Base-by-base conservation (phyloP, 345 rosid species). In the Hevea brasiliensis region DNA sequence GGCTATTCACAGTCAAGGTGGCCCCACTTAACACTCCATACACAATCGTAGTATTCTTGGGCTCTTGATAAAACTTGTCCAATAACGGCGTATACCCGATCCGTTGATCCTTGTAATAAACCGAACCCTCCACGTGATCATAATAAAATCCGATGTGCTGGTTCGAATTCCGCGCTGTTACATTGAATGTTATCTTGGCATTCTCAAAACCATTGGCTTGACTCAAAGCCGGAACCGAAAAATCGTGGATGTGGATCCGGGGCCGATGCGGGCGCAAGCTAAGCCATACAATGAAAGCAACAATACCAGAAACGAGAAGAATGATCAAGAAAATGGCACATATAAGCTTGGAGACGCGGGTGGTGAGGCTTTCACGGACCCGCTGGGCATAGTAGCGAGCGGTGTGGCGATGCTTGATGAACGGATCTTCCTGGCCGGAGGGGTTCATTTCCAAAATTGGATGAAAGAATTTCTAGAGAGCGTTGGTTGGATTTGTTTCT, bases 241-340 rank as follows among this genome's bases (percentile, higher is more conserved):
- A 92, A 10, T 79, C 82, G 1, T 61, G 54, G 67, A 92, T 66
- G 50, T 73, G 74, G 75, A 92, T n/a, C 68, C 96, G 79, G 0
- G 98, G 98, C 2, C 97, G 81, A 66, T 94, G 97, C 0, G 98
- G 98, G 20, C 95, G 97, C 44, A 94, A 84, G 78, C 93, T 88
- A 47, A 94, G 90, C 92, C 93, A 92, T 27, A 88, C 26, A 62
- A 92, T 81, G 81, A 95, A 95, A 6, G 75, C 60, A 42, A 89
- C 55, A 63, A 85, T 62, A 73, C 90, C 89, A 2, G 63, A 13
- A 42, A 86, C 23, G 37, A 94, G 61, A 20, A 94, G 84, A 65
- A 89, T 71, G 55, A 80, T 74, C 74, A 94, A 70, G 76, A 92
- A 80, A 1, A 82, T 61, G 32, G 85, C 67, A 72, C 98, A 95